Base-by-base conservation (phyloP, 768 basidiomycete species). In the Tulasnella sp. region DNA sequence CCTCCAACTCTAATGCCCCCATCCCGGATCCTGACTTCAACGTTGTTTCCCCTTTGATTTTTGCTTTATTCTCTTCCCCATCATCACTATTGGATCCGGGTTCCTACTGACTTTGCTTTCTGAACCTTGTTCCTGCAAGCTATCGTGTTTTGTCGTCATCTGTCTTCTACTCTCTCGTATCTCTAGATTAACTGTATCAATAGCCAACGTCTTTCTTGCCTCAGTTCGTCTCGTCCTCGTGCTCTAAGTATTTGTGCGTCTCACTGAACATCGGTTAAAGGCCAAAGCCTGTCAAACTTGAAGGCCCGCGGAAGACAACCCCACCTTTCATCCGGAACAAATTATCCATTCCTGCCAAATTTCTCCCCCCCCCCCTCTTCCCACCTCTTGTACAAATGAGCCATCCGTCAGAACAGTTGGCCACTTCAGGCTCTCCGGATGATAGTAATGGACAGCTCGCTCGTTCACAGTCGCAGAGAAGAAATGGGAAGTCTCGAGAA, bases 81-180 rank as follows among this genome's bases (percentile, higher is more conserved):
- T 68, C 34, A 68, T 34, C 52, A 52, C n/a, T 52, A 52, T 68
- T 68, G 27, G 62, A 68, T 68, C 62, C 62, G 62, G 62, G 62
- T 68, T 68, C 62, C 27, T 27, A 2, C 3, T 36, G 52, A 31
- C 31, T 68, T 27, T 36, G 62, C 62, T 68, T 6, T 14, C 62
- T 1, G 19, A 31, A 3, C 27, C n/a, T 36, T 27, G 27, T 27
- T 36, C 56, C 24, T 68, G 24, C 62, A 68, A 27, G 31, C 27
- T 68, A 12, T 68, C 31, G 12, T 68, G 6, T 68, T 27, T 36
- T 36, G 48, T 24, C 7, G 1, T 48, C 21, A 24, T 52, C 52
- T 18, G 44, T 44, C 52, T n/a, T 7, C 46, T 46, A 16, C 52
- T 68, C 24, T 68, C 31, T 36, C 44, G 62, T 36, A 6, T 68